These are phyloP conservation scores for Arthrobotrys musiformis DNA, from an alignment of 2,329 filamentous ascomycete genomes.

Conservation along the genomic window DNA sequence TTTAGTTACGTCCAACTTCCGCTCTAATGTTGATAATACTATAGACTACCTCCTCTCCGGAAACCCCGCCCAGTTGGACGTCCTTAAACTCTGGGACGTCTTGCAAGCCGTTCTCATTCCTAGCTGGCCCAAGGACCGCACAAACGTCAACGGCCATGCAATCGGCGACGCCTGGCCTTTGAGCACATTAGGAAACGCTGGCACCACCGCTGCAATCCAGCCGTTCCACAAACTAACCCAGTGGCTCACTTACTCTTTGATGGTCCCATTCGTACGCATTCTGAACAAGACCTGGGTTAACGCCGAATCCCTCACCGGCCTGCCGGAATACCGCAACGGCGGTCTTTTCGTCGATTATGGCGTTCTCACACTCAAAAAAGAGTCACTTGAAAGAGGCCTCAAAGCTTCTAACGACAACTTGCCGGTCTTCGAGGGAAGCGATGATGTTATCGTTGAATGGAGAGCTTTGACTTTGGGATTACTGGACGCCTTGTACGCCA, in stretches of 20 bases:
- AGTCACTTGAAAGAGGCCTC: slow-evolving; percentile 76
- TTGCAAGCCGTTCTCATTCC: slow-evolving; percentile 86
- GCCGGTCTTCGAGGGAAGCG: slow-evolving; percentile 76
- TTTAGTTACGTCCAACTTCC: slow-evolving; percentile 30
- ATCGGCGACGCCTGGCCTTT: slow-evolving; percentile 98
- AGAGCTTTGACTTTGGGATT: slow-evolving; percentile 79
- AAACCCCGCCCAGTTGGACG: slow-evolving; percentile 83
- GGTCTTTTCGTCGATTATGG: slow-evolving; percentile 87
- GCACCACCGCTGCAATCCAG: slow-evolving; percentile 62
- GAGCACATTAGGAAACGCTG: slow-evolving; percentile 79
- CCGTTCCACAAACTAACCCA: slow-evolving; percentile 95
- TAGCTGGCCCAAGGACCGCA: slow-evolving; percentile 90
- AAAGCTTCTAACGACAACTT: slow-evolving; percentile 76
- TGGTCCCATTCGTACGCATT: slow-evolving; percentile 86
- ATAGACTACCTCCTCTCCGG: slow-evolving; percentile 80
- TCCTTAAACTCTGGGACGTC: slow-evolving; percentile 89
- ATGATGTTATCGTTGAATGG: slow-evolving; percentile 85
- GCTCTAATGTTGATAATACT: slow-evolving; percentile 76
- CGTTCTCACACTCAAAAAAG: slow-evolving; percentile 78
- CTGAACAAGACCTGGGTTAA: slow-evolving; percentile 84
- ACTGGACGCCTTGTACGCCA: slow-evolving; percentile 75
- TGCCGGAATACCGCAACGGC: slow-evolving; percentile 93
- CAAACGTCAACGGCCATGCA: slow-evolving; percentile 83
- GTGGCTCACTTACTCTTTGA: slow-evolving; percentile 93
- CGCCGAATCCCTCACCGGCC: slow-evolving; percentile 81